These are phyloP conservation scores for Wickerhamomyces rabaulensis DNA, from an alignment of 805 yeast genomes.

Conservation along the genomic window DNA sequence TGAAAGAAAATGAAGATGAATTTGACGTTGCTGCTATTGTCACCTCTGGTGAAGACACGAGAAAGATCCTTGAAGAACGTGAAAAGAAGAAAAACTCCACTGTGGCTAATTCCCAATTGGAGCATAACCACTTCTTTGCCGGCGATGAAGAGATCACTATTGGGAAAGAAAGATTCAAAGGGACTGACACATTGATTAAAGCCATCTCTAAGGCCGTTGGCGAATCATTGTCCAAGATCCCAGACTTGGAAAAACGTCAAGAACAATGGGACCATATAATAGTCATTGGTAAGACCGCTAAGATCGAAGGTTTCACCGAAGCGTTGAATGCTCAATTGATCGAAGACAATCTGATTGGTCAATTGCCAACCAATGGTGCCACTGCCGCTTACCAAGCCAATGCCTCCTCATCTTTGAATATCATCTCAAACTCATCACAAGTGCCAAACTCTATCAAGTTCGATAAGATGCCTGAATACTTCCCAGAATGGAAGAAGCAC, in stretches of 20 bases:
- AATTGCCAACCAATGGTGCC: constrained; percentile 20
- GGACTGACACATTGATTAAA: constrained; percentile 56
- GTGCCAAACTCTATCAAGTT: constrained; percentile 72
- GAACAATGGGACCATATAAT: constrained; percentile 82
- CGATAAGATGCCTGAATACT: constrained; percentile 81
- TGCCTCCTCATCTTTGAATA: constrained; percentile 5
- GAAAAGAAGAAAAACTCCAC: constrained; percentile 40
- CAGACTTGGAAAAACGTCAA: constrained; percentile 67
- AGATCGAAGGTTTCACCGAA: constrained; percentile 71
- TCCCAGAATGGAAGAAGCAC: constrained; percentile 85
- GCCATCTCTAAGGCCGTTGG: constrained; percentile 51
- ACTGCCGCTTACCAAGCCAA: constrained; percentile 26
- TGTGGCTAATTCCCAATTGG: constrained; percentile 60
- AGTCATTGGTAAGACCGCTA: constrained; percentile 71
- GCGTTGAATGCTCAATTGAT: constrained; percentile 56
- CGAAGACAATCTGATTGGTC: constrained; percentile 45
- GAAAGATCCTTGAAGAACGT: constrained; percentile 64
- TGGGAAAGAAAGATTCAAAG: constrained; percentile 90
- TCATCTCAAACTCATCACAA: constrained; percentile 41
- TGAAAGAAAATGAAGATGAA: constrained; percentile 49
- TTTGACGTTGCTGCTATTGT: constrained; percentile 89
- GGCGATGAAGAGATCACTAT: constrained; percentile 52
- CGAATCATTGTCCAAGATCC: constrained; percentile 47
- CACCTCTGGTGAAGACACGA: constrained; percentile 59
- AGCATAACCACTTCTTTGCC: constrained; percentile 58